These are phyloP conservation scores for Truncatella angustata DNA, from an alignment of 2,329 filamentous ascomycete genomes.

Conservation along the genomic window DNA sequence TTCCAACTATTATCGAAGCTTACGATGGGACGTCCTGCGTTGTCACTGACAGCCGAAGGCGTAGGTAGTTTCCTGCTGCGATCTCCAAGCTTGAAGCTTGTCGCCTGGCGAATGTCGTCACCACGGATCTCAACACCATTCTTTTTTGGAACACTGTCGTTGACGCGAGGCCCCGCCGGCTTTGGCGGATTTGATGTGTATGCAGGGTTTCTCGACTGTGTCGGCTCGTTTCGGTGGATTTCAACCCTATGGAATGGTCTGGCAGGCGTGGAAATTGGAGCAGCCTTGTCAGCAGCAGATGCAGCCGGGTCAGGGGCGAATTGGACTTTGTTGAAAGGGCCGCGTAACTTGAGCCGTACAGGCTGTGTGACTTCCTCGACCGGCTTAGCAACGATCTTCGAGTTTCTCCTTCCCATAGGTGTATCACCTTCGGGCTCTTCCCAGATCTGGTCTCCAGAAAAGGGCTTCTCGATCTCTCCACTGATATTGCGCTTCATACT, in stretches of 20 bases:
- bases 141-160: constrained; percentile 57
- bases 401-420: constrained; percentile 16
- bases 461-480: constrained; percentile 64
- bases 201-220: constrained; percentile 75
- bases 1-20: constrained; percentile 90
- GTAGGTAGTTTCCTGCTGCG: constrained; percentile 84
- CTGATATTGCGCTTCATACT: constrained; percentile 70
- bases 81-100: constrained; percentile 83
- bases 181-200: constrained; percentile 67
- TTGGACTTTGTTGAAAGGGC: constrained; percentile 63
- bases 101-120: constrained; percentile 86
- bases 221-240: constrained; percentile 80
- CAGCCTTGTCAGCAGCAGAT: constrained; percentile 15
- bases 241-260: constrained; percentile 58
- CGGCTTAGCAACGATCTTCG: constrained; percentile 21
- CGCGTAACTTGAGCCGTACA: constrained; percentile 59
- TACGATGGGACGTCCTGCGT: constrained; percentile 88
- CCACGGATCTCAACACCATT: constrained; percentile 80
- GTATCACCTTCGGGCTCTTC: constrained; percentile 71
- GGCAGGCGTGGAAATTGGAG: constrained; percentile 16
- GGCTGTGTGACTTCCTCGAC: constrained; percentile 35
- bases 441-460: constrained; percentile 80
- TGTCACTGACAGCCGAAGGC: constrained; percentile 88
- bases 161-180: constrained; percentile 29
- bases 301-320: constrained; percentile 41